Percentiles rank a stretch among this genome's conserved stretches.
Evolutionary conservation across 371 early-diverging fungal genomes (phyloP).

Genomic region (Sporodiniella umbellata): DNA sequence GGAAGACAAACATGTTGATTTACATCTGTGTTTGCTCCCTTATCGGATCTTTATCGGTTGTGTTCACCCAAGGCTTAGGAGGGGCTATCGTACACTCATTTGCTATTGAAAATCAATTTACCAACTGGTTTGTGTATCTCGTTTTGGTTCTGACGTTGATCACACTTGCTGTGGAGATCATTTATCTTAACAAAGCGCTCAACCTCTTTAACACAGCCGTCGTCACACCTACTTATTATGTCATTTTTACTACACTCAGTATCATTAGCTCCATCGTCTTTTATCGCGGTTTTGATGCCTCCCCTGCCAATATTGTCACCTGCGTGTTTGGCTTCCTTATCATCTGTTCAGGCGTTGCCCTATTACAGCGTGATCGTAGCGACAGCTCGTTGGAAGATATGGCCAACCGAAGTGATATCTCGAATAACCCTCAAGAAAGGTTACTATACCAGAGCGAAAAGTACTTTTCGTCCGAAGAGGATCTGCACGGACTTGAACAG

Average conservation of each 20-base stretch:
- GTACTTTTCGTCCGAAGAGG: conserved; percentile 16
- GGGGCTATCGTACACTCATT: conserved; percentile 87
- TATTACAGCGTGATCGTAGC: conserved; percentile 31
- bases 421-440: conserved; percentile 4
- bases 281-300: conserved; percentile 84
- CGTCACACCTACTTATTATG: conserved; percentile 92
- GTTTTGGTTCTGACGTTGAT: conserved; percentile 69
- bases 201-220: conserved; percentile 89
- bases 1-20: conserved; percentile 81
- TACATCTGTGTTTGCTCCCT: conserved; percentile 87
- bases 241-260: conserved; percentile 89
- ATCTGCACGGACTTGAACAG: conserved; percentile 6
- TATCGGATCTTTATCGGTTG: conserved; percentile 89
- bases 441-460: conserved; percentile 15
- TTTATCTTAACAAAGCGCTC: conserved; percentile 95
- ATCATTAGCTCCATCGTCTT: conserved; percentile 86
- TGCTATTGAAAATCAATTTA: conserved; percentile 83
- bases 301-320: conserved; percentile 73
- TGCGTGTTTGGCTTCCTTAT: conserved; percentile 89
- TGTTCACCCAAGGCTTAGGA: conserved; percentile 89
- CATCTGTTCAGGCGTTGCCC: conserved; percentile 62
- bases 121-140: conserved; percentile 82
- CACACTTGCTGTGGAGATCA: conserved; percentile 87
- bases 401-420: conserved; percentile 1
- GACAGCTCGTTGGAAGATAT: conserved; percentile 22